Base-by-base conservation (phyloP, 805 yeast genomes). In the Candida maris region DNA sequence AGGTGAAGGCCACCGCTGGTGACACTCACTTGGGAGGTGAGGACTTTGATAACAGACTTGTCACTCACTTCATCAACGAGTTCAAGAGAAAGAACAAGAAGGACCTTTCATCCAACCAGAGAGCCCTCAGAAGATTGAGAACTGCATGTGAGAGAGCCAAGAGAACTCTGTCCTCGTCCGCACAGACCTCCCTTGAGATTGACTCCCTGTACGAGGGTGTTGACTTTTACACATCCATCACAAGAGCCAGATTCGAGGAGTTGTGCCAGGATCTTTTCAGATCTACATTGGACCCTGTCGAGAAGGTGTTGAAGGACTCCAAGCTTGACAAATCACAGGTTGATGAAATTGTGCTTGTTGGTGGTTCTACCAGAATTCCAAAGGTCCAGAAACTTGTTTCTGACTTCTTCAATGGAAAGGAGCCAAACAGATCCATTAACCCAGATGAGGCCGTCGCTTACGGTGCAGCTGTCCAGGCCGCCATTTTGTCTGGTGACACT, bases 381-480 rank as follows among this genome's bases (percentile, higher is more conserved):
- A 88, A 85, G 74, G 81, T 89, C 52, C 96, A 88, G 75, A 88
- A 87, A 71, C 77, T 89, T 59, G 95, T 88, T 35, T 83, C 95
- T 51, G 97, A 89, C 70, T 88, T 81, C 81, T 88, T 89, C 79
- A 85, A 88, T 68, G 96, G 96, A 65, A 89, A 88, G 75, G 95
- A 88, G 72, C 95, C 95, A 70, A 86, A 86, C 77, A 85, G 81
- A 73, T 85, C 96, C 37, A 88, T 88, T 69, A 88, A 88, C 79
- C 96, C 97, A 55, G 97, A 88, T 76, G 97, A 88, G 74, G 97
- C 97, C 60, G 97, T 88, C 68, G 97, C 97, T 61, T 88, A 88
- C 73, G 96, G 97, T 82, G 97, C 97, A 54, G 96, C 96, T 47
- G 96, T 88, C 53, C 97, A 88, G 75, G 96, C 96, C 52, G 96